These are phyloP conservation scores for Xerocomus brunneocitrinus DNA, from an alignment of 768 basidiomycete genomes.

Conservation along the genomic window DNA sequence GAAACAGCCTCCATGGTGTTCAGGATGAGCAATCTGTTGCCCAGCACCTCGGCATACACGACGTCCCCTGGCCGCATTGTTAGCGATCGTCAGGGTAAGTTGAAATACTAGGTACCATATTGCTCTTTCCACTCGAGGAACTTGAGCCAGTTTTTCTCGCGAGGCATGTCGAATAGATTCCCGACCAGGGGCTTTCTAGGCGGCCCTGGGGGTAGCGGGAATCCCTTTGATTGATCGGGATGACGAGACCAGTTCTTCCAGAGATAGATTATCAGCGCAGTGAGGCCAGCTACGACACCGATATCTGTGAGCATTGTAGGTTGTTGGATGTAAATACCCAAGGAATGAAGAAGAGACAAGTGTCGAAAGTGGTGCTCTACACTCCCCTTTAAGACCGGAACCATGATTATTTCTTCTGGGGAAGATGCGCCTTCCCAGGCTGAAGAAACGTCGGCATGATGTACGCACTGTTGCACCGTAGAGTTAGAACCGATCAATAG, in stretches of 20 bases:
- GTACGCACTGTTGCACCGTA: no score
- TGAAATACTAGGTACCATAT: not conserved
- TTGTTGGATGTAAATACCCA: not conserved
- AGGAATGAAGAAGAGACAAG: no score
- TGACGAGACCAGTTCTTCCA: not conserved
- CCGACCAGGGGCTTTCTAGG: not conserved
- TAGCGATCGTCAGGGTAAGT: not conserved
- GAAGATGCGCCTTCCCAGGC: no score
- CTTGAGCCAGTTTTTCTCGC: slow-evolving; percentile 4
- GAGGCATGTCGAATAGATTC: slow-evolving; percentile 10
- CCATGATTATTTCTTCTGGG: no score
- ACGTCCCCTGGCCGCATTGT: slow-evolving; percentile 22
- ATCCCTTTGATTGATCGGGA: slow-evolving; percentile 5
- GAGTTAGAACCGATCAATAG: no score
- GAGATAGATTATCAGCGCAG: not conserved
- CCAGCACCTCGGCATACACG: slow-evolving; percentile 26
- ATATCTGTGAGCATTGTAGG: not conserved
- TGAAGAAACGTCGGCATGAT: no score
- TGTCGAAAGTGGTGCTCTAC: no score
- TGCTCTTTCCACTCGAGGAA: slow-evolving; percentile 8
- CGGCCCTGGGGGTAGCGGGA: slow-evolving; percentile 6
- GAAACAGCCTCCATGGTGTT: slow-evolving; percentile 25
- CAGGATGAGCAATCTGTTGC: slow-evolving; percentile 26
- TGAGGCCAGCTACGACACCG: not conserved
- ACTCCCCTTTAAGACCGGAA: no score